These are phyloP conservation scores for Salvia sclarea DNA, from an alignment of 305 asterid genomes.

Conservation along the genomic window DNA sequence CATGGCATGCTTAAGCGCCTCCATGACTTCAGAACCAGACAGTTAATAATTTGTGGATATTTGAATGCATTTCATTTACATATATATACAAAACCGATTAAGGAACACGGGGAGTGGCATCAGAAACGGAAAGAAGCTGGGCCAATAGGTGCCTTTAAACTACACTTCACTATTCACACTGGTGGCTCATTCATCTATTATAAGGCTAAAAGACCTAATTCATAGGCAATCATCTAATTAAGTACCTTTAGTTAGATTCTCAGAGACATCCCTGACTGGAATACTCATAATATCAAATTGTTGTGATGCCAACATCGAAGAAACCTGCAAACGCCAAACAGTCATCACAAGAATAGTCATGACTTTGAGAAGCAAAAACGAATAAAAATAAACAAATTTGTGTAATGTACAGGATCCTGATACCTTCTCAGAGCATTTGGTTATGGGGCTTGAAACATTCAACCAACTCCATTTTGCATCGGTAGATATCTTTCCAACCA, in stretches of 20 bases:
- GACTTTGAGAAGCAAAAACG: neutral
- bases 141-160: neutral
- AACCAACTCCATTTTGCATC: slow-evolving; percentile 74
- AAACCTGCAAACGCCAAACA: slow-evolving; percentile 52
- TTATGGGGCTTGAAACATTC: slow-evolving; percentile 60
- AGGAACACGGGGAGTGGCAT: neutral
- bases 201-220: neutral
- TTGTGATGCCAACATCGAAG: slow-evolving; percentile 55
- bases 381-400: slow-evolving; percentile 20
- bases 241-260: slow-evolving; percentile 64
- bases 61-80: neutral
- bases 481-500: slow-evolving; percentile 33
- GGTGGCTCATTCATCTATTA: neutral
- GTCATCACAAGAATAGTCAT: neutral
- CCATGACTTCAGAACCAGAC: neutral
- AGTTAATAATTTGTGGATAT: neutral
- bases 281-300: slow-evolving; percentile 60
- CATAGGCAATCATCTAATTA: neutral
- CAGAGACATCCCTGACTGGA: slow-evolving; percentile 59
- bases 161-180: neutral
- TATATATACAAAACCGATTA: neutral
- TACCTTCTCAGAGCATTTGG: slow-evolving; percentile 71
- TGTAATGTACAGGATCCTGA: neutral
- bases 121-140: neutral
- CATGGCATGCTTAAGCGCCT: neutral